These are phyloP conservation scores for Huntiella moniliformis DNA, from an alignment of 2,329 filamentous ascomycete species.

Conservation along the genomic window DNA sequence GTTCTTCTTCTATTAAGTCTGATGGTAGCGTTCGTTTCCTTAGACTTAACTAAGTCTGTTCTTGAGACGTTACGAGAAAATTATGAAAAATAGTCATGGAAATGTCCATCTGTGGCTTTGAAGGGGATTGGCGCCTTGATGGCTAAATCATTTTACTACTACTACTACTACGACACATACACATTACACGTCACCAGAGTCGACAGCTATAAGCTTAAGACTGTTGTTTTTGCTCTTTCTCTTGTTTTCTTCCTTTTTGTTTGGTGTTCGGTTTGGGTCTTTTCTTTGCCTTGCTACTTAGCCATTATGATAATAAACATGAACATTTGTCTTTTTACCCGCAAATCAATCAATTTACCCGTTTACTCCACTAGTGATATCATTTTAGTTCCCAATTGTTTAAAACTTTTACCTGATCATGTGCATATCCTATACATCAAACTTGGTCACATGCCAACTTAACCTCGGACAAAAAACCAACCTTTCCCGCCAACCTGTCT, in stretches of 20 bases:
- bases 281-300: not conserved
- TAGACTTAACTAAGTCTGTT: too few relatives aligned
- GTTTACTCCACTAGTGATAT: not conserved
- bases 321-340: not conserved
- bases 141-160: too few relatives aligned
- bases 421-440: not conserved
- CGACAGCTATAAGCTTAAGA: too few relatives aligned
- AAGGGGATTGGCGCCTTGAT: too few relatives aligned
- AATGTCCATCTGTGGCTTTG: conserved; percentile 7
- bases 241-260: not conserved
- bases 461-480: too few relatives aligned
- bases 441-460: not conserved
- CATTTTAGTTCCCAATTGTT: too few relatives aligned
- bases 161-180: too few relatives aligned
- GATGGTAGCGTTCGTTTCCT: conserved; percentile 24
- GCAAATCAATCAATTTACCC: not conserved
- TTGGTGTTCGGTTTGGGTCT: not conserved
- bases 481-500: not conserved
- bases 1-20: conserved; percentile 37
- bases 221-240: too few relatives aligned
- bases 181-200: too few relatives aligned
- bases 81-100: not conserved
- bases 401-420: not conserved
- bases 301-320: too few relatives aligned
- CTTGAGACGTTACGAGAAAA: too few relatives aligned